A percentile compares a stretch with the other conserved stretches of the same genome.
Evolutionary conservation across 257 asterid genomes (phyloP).

Genomic region (Hygrophila difformis): DNA sequence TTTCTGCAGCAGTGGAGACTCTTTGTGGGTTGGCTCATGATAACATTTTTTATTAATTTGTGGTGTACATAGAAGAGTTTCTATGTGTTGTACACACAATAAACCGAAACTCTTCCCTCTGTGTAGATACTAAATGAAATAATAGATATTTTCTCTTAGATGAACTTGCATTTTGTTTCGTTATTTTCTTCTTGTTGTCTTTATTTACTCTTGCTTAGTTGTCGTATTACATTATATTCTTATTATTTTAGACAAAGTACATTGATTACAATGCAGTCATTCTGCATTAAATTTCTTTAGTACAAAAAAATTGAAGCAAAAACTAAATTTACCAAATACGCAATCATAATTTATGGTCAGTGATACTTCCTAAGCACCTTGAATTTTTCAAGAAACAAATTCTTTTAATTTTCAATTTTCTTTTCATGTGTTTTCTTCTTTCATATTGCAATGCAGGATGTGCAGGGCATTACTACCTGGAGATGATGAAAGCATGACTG

Average conservation of each 20-base stretch:
- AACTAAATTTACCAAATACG: background rate
- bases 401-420: constrained; percentile 3
- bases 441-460: constrained; percentile 52
- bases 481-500: constrained; percentile 89
- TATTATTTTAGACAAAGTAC: constrained; percentile 9
- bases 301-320: background rate
- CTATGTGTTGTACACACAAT: no score
- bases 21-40: no score
- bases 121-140: no score
- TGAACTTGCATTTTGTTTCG: no score
- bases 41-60: no score
- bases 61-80: no score
- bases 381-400: constrained; percentile 1
- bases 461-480: constrained; percentile 93
- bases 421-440: constrained; percentile 17
- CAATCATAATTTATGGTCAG: constrained; percentile 2
- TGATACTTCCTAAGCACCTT: constrained; percentile 11
- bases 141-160: no score
- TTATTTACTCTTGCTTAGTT: background rate
- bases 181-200: no score
- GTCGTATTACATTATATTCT: background rate
- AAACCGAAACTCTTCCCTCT: no score
- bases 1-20: no score
- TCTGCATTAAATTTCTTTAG: background rate
- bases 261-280: background rate